These are phyloP conservation scores for Termitomyces sp. DNA, from an alignment of 768 basidiomycete genomes.

Conservation along the genomic window DNA sequence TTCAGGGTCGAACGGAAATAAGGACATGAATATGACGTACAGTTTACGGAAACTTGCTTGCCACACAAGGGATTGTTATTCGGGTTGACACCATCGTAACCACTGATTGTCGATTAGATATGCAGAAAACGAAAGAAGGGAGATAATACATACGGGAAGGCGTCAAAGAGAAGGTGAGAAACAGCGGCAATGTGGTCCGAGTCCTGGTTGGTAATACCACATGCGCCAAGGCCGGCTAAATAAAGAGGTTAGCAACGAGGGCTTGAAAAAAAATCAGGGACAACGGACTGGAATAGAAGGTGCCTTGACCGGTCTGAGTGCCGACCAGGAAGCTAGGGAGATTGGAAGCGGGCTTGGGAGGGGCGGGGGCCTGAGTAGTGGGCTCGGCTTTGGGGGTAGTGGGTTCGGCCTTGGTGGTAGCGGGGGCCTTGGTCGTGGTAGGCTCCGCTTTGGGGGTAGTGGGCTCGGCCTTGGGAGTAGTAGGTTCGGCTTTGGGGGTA, in stretches of 20 bases:
- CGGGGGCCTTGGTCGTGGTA: conserved; percentile 13
- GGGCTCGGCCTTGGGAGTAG: conserved; percentile 11
- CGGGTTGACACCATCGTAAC: conserved; percentile 56
- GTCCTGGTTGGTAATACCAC: conserved; percentile 55
- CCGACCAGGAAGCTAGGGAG: conserved; percentile 44
- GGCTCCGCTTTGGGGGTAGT: conserved; percentile 14
- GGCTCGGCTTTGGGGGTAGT: conserved; percentile 8
- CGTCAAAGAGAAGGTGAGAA: conserved; percentile 52
- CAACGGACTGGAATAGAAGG: conserved; percentile 46
- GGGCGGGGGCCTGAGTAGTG: conserved; percentile 7
- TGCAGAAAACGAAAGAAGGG: not conserved
- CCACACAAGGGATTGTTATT: conserved; percentile 76
- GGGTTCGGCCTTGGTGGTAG: conserved; percentile 8
- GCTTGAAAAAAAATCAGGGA: not conserved
- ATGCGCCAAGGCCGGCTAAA: conserved; percentile 59
- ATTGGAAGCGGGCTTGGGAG: conserved; percentile 3
- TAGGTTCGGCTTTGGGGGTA: conserved; percentile 4
- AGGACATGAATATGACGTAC: conserved; percentile 34
- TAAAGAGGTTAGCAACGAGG: conserved; percentile 1
- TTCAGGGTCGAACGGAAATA: not conserved
- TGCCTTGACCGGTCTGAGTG: conserved; percentile 50
- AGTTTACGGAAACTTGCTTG: conserved; percentile 39
- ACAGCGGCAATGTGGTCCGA: conserved; percentile 55
- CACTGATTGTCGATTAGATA: conserved; percentile 32
- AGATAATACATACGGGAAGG: conserved; percentile 47